Evolutionary conservation across 805 yeast species (phyloP), one percentile per base, ranked within the genome.

Genomic region (Barnettozyma populi): DNA sequence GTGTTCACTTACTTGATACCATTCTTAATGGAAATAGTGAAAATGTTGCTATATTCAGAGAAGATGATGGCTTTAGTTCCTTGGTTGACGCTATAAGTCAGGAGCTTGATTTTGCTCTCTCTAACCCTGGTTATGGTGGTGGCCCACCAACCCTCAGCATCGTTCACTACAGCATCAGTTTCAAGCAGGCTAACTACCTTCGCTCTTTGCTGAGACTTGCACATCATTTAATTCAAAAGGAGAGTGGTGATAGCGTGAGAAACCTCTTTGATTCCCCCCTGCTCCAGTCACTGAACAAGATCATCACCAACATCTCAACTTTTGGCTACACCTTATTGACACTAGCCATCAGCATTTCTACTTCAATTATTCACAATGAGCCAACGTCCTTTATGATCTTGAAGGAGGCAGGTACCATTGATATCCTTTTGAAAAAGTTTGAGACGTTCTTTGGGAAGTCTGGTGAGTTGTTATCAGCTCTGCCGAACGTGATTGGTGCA

Each of bases 351-450:
- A 83, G 80, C 51, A 76, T 83, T 11, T 73, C 89, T 19, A 76
- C 84, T 36, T 75, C 76, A 11, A 86, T 89, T 50, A 80, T 90
- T 25, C 92, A 90, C 61, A 86, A 84, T 54, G 97, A 92, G 57
- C 97, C 97, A 8, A 89, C 97, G 0, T 87, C 96, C 4, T 90
- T 76, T 58, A 75, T 85, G 2, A 82, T 90, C 37, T 71, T 90
- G 54, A 82, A 79, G 36, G 98, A 90, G 62, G 84, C 95, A 0
- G 78, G 79, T 0, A 79, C 86, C 1, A 79, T 90, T 34, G 84
- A 84, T 41, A 69, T 78, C 2, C 73, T 90, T 34, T 63, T 90
- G 43, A 73, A 74, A 10, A 73, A 81, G 42, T 83, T 84, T 58
- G 73, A 72, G 13, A 58, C 61, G 0, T 74, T 85, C 20, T 68